Percentiles rank a stretch among this genome's conserved stretches.
These are phyloP conservation scores for Aspergillus melleus DNA, from an alignment of 2,329 filamentous ascomycete species.

Conservation along the genomic window DNA sequence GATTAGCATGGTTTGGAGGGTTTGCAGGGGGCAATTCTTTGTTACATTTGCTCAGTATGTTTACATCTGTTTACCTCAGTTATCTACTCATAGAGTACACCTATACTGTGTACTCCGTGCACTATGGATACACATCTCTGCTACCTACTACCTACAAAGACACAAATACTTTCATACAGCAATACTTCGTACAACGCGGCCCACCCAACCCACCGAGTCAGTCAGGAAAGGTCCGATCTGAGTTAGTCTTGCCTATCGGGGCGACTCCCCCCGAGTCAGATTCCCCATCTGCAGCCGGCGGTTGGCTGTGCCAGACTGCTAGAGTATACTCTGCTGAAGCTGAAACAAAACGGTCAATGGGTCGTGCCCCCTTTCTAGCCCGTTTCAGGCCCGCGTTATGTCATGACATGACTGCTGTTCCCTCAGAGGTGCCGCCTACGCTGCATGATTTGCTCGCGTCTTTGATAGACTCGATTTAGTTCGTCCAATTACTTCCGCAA, in stretches of 20 bases:
- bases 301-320: not conserved
- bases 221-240: slow-evolving; percentile 1
- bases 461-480: not conserved
- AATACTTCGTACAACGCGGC: too few relatives aligned
- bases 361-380: not conserved
- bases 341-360: not conserved
- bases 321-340: not conserved
- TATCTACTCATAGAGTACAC: not conserved
- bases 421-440: not conserved
- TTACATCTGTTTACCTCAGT: not conserved
- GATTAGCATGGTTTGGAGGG: not conserved
- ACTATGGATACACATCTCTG: too few relatives aligned
- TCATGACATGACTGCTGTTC: not conserved
- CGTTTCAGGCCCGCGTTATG: not conserved
- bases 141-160: too few relatives aligned
- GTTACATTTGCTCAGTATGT: not conserved
- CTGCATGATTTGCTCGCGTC: not conserved
- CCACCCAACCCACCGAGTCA: not conserved
- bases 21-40: not conserved
- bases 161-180: too few relatives aligned
- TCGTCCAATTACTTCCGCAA: not conserved
- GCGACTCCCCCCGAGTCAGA: slow-evolving; percentile 2
- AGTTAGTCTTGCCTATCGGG: not conserved
- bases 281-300: not conserved
- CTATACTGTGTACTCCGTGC: too few relatives aligned